Conservation (phyloP, 345 rosid species). For the Melastoma malabathricum region DNA sequence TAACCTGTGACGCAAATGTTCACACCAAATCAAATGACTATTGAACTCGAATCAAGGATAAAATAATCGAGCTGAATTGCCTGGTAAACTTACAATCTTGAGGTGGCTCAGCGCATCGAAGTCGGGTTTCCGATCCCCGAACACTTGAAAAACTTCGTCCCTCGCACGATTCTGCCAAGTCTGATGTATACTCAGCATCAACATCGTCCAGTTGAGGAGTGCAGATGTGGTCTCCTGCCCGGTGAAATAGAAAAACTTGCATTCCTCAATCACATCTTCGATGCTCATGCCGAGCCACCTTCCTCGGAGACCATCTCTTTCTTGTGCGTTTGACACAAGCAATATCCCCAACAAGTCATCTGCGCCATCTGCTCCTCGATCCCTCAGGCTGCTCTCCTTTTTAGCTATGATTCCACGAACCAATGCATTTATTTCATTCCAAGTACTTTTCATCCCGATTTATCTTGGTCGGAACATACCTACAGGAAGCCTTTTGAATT, state of each 20-base stretch:
- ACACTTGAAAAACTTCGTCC: slow-evolving; percentile 39
- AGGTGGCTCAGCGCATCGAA: slow-evolving; percentile 24
- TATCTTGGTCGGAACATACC: slow-evolving; percentile 35
- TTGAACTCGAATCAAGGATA: too few relatives aligned
- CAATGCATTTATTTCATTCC: slow-evolving; percentile 17
- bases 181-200: slow-evolving; percentile 29
- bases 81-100: slow-evolving; percentile 25
- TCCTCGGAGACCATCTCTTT: slow-evolving; percentile 10
- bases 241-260: slow-evolving; percentile 48
- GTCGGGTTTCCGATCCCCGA: slow-evolving; percentile 19
- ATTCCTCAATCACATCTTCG: slow-evolving; percentile 48
- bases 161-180: slow-evolving; percentile 54
- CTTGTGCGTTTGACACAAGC: slow-evolving; percentile 25
- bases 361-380: slow-evolving; percentile 10
- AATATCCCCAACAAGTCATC: slow-evolving; percentile 35
- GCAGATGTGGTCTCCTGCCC: slow-evolving; percentile 53
- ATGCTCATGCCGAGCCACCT: slow-evolving; percentile 13
- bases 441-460: slow-evolving; percentile 22
- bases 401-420: slow-evolving; percentile 21
- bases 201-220: slow-evolving; percentile 43
- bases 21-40: too few relatives aligned
- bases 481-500: neutral
- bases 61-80: neutral
- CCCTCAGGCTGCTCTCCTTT: slow-evolving; percentile 21
- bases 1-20: slow-evolving; percentile 1